Conservation (phyloP, 2,329 filamentous ascomycete genomes). For the Diaporthe humulicola region DNA sequence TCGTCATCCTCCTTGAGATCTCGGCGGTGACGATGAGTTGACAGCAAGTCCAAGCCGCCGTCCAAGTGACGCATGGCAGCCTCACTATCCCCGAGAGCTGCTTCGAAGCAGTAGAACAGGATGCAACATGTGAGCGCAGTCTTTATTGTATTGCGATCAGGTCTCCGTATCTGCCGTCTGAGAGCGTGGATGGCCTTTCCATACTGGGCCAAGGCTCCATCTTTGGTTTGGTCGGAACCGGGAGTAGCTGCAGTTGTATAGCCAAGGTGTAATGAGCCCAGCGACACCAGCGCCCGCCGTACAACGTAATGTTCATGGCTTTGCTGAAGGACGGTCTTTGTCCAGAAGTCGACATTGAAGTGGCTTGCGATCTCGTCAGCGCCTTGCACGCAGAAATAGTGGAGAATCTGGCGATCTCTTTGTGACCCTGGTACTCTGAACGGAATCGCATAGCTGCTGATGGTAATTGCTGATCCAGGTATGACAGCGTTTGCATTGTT, state of each 20-base stretch:
- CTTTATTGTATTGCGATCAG: not conserved
- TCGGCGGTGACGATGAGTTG: not conserved
- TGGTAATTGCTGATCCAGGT: not conserved
- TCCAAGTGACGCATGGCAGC: not conserved
- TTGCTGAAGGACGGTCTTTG: not conserved
- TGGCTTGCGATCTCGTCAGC: not conserved
- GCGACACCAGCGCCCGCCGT: not conserved
- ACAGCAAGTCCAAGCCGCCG: not conserved
- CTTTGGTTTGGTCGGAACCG: not conserved
- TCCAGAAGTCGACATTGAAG: conserved; percentile 17
- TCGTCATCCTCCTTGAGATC: not conserved
- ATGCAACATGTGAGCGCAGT: not conserved
- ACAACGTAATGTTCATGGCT: not conserved
- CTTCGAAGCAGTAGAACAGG: not conserved
- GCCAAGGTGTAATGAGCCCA: not conserved
- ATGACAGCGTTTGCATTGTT: not conserved
- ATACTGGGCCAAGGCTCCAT: not conserved
- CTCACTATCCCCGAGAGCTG: not conserved
- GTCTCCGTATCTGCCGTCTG: not conserved
- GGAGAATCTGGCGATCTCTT: not conserved
- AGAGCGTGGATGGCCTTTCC: not conserved
- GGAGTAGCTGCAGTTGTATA: not conserved
- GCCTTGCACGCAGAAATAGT: not conserved
- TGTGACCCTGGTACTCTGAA: not conserved
- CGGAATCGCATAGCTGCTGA: not conserved